Conservation (phyloP, 192 early-diverging fungal genomes). For the Fimicolochytrium jonesii region DNA sequence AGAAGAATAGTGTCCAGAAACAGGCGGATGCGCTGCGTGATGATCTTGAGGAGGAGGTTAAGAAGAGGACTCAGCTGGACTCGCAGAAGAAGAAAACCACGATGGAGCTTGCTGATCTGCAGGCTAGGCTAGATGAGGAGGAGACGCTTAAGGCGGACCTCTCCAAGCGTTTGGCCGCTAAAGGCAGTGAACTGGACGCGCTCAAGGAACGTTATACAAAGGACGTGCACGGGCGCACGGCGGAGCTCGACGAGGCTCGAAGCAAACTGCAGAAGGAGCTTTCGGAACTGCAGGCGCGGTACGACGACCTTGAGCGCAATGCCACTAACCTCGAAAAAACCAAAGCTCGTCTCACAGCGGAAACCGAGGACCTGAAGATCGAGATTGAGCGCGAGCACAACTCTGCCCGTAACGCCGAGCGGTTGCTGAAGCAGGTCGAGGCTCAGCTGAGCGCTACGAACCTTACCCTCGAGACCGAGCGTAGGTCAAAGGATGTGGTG, state of each 20-base stretch:
- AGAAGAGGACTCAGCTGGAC: conserved; percentile 30
- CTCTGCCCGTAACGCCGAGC: conserved; percentile 60
- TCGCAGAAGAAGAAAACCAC: conserved; percentile 43
- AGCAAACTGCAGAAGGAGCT: conserved; percentile 57
- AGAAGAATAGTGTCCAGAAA: conserved; percentile 45
- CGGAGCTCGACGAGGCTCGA: conserved; percentile 54
- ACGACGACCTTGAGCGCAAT: conserved; percentile 57
- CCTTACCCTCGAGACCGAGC: conserved; percentile 54
- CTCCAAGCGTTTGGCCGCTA: conserved; percentile 48
- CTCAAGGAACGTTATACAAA: conserved; percentile 60
- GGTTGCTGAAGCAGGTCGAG: conserved; percentile 56
- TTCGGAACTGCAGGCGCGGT: conserved; percentile 59
- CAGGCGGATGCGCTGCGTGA: conserved; percentile 42
- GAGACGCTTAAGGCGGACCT: conserved; percentile 45
- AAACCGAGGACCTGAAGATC: conserved; percentile 71
- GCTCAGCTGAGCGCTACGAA: conserved; percentile 50
- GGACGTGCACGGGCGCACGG: conserved; percentile 49
- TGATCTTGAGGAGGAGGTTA: conserved; percentile 50
- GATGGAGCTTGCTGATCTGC: conserved; percentile 55
- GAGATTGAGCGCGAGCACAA: conserved; percentile 75
- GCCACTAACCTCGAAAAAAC: conserved; percentile 66
- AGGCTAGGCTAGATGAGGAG: conserved; percentile 63
- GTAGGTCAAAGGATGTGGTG: conserved; percentile 51
- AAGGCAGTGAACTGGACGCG: conserved; percentile 59
- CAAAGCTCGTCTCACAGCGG: conserved; percentile 57